These are phyloP conservation scores for Citrus cavaleriei DNA, from an alignment of 345 rosid genomes.

Conservation along the genomic window DNA sequence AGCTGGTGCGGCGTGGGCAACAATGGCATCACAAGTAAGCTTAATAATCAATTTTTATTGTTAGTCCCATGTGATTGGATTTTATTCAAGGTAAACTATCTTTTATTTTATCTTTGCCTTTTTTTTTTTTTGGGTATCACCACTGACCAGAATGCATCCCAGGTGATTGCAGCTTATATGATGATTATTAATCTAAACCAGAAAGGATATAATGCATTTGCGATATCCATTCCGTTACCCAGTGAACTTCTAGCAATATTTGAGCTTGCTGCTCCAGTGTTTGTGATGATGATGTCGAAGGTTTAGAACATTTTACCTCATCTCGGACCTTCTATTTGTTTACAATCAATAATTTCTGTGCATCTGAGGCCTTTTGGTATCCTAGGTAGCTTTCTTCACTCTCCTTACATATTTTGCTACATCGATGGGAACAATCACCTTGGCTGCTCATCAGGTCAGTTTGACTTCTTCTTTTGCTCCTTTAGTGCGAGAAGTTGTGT, in stretches of 20 bases:
- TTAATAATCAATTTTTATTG: neutral
- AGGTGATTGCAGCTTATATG: constrained; percentile 84
- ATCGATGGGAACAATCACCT: constrained; percentile 39
- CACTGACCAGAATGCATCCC: constrained; percentile 19
- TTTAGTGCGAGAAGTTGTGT: too few relatives aligned
- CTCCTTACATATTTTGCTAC: constrained; percentile 40
- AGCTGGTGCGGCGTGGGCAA: constrained; percentile 97
- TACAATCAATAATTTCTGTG: neutral
- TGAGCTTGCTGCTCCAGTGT: constrained; percentile 76
- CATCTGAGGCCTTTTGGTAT: neutral
- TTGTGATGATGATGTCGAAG: constrained; percentile 74
- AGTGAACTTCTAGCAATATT: constrained; percentile 53
- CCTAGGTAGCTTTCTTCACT: constrained; percentile 40
- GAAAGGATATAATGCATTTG: constrained; percentile 65
- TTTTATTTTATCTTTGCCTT: neutral
- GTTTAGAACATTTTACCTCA: constrained; percentile 17
- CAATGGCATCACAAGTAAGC: constrained; percentile 88
- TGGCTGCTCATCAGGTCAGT: constrained; percentile 55
- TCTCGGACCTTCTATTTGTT: neutral
- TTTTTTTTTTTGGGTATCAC: neutral
- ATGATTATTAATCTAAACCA: constrained; percentile 69
- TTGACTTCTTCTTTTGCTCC: neutral
- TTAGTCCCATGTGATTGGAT: neutral
- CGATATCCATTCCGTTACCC: constrained; percentile 57
- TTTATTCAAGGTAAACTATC: neutral